Conservation (phyloP, 2,329 filamentous ascomycete genomes). For the Rasamsonia emersonii region DNA sequence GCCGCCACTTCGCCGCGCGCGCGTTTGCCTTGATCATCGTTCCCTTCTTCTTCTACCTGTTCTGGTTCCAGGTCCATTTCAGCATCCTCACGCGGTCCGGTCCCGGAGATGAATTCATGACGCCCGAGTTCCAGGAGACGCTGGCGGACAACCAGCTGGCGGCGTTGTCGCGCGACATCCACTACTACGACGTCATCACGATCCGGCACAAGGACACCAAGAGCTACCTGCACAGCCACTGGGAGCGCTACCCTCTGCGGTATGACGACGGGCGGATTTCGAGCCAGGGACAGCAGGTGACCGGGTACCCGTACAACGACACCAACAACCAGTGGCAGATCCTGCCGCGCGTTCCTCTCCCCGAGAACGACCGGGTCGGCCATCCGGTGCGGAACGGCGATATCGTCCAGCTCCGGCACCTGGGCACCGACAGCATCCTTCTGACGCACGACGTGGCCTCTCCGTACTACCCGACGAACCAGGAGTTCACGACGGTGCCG, state of each 20-base stretch:
- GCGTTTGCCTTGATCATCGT: constrained; percentile 79
- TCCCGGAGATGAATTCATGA: constrained; percentile 98
- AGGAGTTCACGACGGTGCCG: constrained; percentile 86
- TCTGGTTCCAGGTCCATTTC: constrained; percentile 99
- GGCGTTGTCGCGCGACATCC: constrained; percentile 71
- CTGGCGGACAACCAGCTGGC: constrained; percentile 91
- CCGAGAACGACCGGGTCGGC: constrained; percentile 49
- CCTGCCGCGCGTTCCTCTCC: constrained; percentile 52
- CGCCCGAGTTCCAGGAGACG: constrained; percentile 94
- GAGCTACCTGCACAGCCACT: constrained; percentile 88
- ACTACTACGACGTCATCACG: constrained; percentile 83
- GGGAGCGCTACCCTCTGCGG: constrained; percentile 78
- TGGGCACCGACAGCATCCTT: constrained; percentile 76
- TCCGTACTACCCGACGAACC: constrained; percentile 92
- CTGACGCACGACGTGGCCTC: constrained; percentile 96
- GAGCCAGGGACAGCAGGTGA: constrained; percentile 95
- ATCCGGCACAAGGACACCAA: constrained; percentile 97
- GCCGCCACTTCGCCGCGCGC: constrained; percentile 82
- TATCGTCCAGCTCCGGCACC: constrained; percentile 73
- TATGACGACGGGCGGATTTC: constrained; percentile 97
- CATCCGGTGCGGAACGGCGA: constrained; percentile 74
- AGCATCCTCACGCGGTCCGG: constrained; percentile 78
- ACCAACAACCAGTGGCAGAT: constrained; percentile 99
- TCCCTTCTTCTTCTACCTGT: constrained; percentile 95
- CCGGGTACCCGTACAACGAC: constrained; percentile 94